Base-by-base conservation (phyloP, 1,139 yeast genomes). In the Debaryomycetaceae sp. region DNA sequence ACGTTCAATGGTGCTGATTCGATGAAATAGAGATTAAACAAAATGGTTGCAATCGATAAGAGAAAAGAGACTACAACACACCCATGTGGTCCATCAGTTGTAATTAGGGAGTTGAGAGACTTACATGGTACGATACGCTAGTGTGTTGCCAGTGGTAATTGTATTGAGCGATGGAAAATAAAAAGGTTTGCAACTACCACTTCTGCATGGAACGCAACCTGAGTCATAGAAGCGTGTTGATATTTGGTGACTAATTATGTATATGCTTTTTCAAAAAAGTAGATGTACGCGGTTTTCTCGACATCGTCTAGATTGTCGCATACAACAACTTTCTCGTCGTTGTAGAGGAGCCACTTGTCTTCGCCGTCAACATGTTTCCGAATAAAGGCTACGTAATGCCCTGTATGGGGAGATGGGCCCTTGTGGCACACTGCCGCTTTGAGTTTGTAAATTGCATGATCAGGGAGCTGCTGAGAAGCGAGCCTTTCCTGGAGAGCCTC, bases 391-490 rank as follows among this genome's bases (percentile, higher is more conserved):
- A 95, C 98, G 61, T 93, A 93, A 63, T 93, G 99, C 0, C 99
- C 99, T 0, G 97, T 89, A 50, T 93, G 97, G 1, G 93, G 88
- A 17, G 97, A 88, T 1, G 85, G 76, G 8, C 99, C 99, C 62
- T 93, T 93, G 63, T 93, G 99, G 59, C 98, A 91, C 22, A 93
- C 77, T 7, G 89, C 87, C 0, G 89, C 87, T 44, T 80, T 76
- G 39, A 93, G 66, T 13, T 59, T 56, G 59, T 87, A 93, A n/a
- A 51, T 48, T 0, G 60, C 59, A 5, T 43, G 39, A 1, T 40
- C 36, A 8, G 43, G 22, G 2, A 45, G 38, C 1, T 47, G 29
- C 5, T 46, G 22, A 23, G 37, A 29, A 7, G 24, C 14, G 6
- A 14, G 31, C 20, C 20, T 29, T 17, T 53, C 48, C 9, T 55